Evolutionary conservation across 2,329 filamentous ascomycete genomes (phyloP), one percentile per base, ranked within the genome.

Genomic region (Colletotrichum neosansevieriae): DNA sequence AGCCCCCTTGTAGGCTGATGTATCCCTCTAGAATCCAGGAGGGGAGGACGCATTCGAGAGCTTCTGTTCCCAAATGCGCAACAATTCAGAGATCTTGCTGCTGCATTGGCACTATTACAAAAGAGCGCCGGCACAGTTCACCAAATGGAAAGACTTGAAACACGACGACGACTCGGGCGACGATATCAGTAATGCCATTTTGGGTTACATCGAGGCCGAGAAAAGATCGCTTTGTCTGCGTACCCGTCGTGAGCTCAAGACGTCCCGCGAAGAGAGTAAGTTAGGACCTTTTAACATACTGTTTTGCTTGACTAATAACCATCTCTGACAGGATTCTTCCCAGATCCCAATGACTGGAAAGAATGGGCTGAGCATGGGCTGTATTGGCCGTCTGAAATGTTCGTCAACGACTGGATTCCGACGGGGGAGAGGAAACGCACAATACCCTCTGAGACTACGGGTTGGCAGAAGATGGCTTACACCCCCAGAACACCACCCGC

Each of bases 31-130:
- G 57, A 24, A 40, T 38, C 36, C 36, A 5, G 15, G 29, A 49
- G 13, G n/a, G 17, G 9, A 32, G 10, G 12, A 4, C 15, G 1
- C 42, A 11, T 4, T 32, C 42, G 19, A 36, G 36, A 13, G 17
- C 57, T 38, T 49, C 34, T 34, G 44, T 7, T 11, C 12, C 7
- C 47, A 36, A 21, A 49, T 86, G 2, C 84, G 86, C 15, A 75
- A 79, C 12, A 78, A 83, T 4, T 83, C 81, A 32, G 84, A 82
- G 57, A 80, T 80, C 58, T 75, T 86, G 32, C 80, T 87, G 1
- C 75, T 76, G 11, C 77, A 85, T 60, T 87, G 85, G 85, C 82
- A 85, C 56, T 86, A 86, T 71, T 86, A 81, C 74, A 50, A 44
- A 4, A 38, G 64, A 17, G 44, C 60, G 4, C 36, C 36, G 13